A percentile compares a stretch with the other conserved stretches of the same genome.
These are phyloP conservation scores for Ustanciosporium gigantosporum DNA, from an alignment of 1,284 basidiomycete genomes.

Conservation along the genomic window DNA sequence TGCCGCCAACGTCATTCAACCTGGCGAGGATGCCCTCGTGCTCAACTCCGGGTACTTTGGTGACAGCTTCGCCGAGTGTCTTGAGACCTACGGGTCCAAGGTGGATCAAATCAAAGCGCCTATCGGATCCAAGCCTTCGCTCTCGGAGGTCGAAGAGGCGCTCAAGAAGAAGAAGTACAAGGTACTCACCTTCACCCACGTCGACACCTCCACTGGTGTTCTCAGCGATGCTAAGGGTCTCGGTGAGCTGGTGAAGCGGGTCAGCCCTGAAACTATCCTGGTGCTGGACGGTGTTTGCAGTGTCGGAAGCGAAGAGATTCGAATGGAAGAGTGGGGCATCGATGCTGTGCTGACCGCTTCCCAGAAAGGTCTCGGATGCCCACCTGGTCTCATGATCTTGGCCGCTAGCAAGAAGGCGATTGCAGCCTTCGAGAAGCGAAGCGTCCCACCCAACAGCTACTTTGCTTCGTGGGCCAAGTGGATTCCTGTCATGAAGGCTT, in stretches of 20 bases:
- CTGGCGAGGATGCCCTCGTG: constrained; percentile 78
- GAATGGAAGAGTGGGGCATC: constrained; percentile 86
- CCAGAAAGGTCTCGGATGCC: constrained; percentile 92
- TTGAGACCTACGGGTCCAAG: constrained; percentile 81
- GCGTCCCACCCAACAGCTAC: constrained; percentile 75
- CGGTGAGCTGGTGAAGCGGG: constrained; percentile 72
- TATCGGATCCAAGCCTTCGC: constrained; percentile 75
- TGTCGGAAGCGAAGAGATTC: constrained; percentile 93
- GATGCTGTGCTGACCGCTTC: constrained; percentile 87
- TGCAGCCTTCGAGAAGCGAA: constrained; percentile 73
- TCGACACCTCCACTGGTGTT: constrained; percentile 70
- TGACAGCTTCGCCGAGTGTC: constrained; percentile 58
- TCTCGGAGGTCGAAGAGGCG: constrained; percentile 71
- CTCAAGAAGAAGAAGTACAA: constrained; percentile 84
- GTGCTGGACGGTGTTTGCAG: constrained; percentile 92
- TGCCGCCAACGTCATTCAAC: constrained; percentile 73
- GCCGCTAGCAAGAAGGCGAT: constrained; percentile 81
- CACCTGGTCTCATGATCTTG: constrained; percentile 89
- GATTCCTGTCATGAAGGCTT: constrained; percentile 60
- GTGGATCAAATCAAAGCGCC: constrained; percentile 84
- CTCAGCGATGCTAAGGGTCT: constrained; percentile 82
- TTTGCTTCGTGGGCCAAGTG: constrained; percentile 70
- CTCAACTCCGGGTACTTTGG: constrained; percentile 66
- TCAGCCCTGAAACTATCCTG: constrained; percentile 84
- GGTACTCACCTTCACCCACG: constrained; percentile 88